These are phyloP conservation scores for Blakeslea trispora DNA, from an alignment of 371 early-diverging fungal species.

Conservation along the genomic window DNA sequence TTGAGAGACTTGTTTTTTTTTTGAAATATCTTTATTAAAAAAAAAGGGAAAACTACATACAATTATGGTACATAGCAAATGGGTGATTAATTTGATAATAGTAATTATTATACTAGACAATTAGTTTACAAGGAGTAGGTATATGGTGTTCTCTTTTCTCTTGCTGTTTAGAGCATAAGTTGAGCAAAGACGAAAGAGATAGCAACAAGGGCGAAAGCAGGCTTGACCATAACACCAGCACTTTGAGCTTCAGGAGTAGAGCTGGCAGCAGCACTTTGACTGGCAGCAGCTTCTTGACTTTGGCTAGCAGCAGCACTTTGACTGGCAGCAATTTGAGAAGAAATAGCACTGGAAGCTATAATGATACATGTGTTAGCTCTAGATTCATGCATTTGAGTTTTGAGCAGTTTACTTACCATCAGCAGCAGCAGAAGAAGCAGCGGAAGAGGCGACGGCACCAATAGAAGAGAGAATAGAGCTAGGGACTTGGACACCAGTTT, in stretches of 20 bases:
- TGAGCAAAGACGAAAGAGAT: constrained; percentile 11
- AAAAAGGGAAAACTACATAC: background rate
- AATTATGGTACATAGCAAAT: background rate
- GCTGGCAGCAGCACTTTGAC: constrained; percentile 6
- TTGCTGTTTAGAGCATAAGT: background rate
- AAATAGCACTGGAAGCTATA: constrained; percentile 4
- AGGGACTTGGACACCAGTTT: background rate
- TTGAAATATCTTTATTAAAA: background rate
- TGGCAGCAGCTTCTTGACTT: too few species aligned
- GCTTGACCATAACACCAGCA: background rate
- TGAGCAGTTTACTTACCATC: background rate
- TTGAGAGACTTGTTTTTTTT: too few species aligned
- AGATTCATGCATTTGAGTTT: background rate
- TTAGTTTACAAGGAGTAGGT: constrained; percentile 5
- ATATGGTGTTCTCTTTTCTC: constrained; percentile 2
- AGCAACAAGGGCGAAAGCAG: constrained; percentile 16
- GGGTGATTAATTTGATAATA: background rate
- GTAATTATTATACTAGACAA: constrained; percentile 6
- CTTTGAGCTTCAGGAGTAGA: constrained; percentile 9
- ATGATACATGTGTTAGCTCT: too few species aligned
- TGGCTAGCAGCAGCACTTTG: background rate
- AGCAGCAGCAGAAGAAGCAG: constrained; percentile 11
- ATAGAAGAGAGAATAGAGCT: constrained; percentile 5
- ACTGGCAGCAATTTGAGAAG: constrained; percentile 1
- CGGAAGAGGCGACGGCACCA: constrained; percentile 1